phyloP scores from a whole-genome alignment of 768 basidiomycete species.

The Collybia sp. region DNA sequence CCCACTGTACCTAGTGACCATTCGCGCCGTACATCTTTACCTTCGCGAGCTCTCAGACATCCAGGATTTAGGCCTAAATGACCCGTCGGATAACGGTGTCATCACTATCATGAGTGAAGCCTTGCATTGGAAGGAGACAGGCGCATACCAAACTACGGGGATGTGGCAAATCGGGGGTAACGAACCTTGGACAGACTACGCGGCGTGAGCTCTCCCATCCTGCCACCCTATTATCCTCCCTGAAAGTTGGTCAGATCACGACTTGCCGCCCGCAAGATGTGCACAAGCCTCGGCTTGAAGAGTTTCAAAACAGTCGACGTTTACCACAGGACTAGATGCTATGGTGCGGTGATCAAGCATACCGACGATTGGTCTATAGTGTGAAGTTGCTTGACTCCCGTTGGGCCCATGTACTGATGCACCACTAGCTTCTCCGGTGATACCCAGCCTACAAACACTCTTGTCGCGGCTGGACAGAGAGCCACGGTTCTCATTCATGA shows the following conservation, averaged over 20 bases:
- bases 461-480: conserved; percentile 57
- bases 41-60: conserved; percentile 70
- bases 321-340: conserved; percentile 66
- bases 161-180: conserved; percentile 38
- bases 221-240: background rate
- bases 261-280: conserved; percentile 37
- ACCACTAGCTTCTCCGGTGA: conserved; percentile 84
- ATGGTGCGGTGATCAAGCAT: conserved; percentile 67
- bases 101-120: conserved; percentile 52
- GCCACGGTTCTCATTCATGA: conserved; percentile 92
- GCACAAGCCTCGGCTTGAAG: conserved; percentile 48
- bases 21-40: conserved; percentile 54
- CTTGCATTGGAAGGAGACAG: conserved; percentile 40
- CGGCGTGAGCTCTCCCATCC: conserved; percentile 22
- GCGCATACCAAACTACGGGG: conserved; percentile 30
- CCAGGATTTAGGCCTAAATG: conserved; percentile 63
- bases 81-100: conserved; percentile 43
- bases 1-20: conserved; percentile 69
- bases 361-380: conserved; percentile 72
- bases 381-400: conserved; percentile 52
- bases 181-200: conserved; percentile 41
- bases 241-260: conserved; percentile 34
- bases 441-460: conserved; percentile 68
- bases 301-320: conserved; percentile 69
- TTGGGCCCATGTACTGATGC: background rate